phyloP scores from a whole-genome alignment of 768 basidiomycete genomes.

The Tricholoma sp. region DNA sequence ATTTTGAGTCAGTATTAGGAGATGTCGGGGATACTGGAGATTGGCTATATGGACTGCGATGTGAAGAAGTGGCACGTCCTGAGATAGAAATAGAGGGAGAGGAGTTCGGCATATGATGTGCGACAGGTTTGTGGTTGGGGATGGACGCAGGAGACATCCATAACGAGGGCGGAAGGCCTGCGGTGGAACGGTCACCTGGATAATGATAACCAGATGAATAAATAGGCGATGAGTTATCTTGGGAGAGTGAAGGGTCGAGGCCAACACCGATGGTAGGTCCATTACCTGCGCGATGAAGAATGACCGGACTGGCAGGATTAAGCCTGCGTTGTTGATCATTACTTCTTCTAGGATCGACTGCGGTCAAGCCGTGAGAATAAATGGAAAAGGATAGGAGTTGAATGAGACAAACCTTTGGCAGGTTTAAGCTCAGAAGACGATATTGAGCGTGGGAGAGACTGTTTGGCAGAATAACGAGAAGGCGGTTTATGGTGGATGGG shows the following conservation, averaged over 20 bases:
- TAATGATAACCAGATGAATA: conserved; percentile 21
- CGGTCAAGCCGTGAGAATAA: not conserved
- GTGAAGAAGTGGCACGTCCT: conserved; percentile 27
- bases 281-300: conserved; percentile 12
- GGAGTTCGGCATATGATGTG: conserved; percentile 33
- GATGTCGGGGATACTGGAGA: conserved; percentile 37
- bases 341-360: conserved; percentile 10
- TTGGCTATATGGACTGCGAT: conserved; percentile 29
- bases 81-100: conserved; percentile 31
- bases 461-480: conserved; percentile 22
- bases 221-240: conserved; percentile 12
- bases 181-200: conserved; percentile 44
- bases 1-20: conserved; percentile 49
- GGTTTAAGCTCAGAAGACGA: conserved; percentile 21
- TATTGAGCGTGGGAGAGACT: conserved; percentile 24
- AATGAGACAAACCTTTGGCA: conserved; percentile 19
- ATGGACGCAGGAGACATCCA: conserved; percentile 78
- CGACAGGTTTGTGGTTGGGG: conserved; percentile 37
- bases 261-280: not conserved
- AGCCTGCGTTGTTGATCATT: conserved; percentile 1
- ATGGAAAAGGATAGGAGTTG: conserved; percentile 1
- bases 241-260: conserved; percentile 3
- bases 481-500: conserved; percentile 16
- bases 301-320: conserved; percentile 4
- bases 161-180: conserved; percentile 65